A percentile compares a stretch with the other conserved stretches of the same genome.
Conservation (phyloP, 495 filamentous ascomycete genomes). For the Lophiotrema nucula region DNA sequence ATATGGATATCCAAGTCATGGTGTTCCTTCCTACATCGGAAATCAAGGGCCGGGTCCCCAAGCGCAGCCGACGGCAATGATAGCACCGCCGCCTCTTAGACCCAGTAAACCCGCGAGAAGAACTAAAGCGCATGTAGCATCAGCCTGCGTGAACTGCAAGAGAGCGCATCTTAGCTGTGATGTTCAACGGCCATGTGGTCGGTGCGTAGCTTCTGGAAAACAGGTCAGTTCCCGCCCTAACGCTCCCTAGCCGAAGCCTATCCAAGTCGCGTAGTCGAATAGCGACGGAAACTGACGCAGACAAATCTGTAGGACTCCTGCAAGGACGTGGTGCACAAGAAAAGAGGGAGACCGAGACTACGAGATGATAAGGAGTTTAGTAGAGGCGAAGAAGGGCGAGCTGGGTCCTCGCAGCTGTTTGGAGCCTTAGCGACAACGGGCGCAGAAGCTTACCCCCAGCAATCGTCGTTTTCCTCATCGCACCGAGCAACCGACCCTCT, state of each 20-base stretch:
- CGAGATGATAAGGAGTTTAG: conserved; percentile 68
- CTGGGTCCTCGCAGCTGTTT: conserved; percentile 3
- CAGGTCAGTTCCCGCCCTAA: conserved; percentile 49
- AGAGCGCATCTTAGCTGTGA: conserved; percentile 87
- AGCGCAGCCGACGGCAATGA: conserved; percentile 35
- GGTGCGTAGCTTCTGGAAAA: conserved; percentile 64
- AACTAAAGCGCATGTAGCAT: conserved; percentile 93
- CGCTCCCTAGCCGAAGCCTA: not conserved
- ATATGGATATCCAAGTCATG: conserved; percentile 25
- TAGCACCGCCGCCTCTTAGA: conserved; percentile 25
- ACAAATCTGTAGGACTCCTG: conserved; percentile 64
- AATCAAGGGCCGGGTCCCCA: conserved; percentile 31
- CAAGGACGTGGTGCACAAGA: conserved; percentile 94
- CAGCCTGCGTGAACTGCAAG: conserved; percentile 96
- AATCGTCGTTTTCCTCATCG: conserved; percentile 7
- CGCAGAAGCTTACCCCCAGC: conserved; percentile 5
- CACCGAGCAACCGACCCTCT: conserved; percentile 17
- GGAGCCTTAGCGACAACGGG: conserved; percentile 10
- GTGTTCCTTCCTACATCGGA: conserved; percentile 28
- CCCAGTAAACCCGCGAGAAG: conserved; percentile 66
- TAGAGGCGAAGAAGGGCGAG: conserved; percentile 22
- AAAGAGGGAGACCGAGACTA: conserved; percentile 85
- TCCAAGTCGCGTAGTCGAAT: not conserved
- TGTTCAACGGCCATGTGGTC: conserved; percentile 60
- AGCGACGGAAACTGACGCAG: conserved; percentile 14